Evolutionary conservation across 768 basidiomycete genomes (phyloP).

Genomic region (Artomyces pyxidatus): DNA sequence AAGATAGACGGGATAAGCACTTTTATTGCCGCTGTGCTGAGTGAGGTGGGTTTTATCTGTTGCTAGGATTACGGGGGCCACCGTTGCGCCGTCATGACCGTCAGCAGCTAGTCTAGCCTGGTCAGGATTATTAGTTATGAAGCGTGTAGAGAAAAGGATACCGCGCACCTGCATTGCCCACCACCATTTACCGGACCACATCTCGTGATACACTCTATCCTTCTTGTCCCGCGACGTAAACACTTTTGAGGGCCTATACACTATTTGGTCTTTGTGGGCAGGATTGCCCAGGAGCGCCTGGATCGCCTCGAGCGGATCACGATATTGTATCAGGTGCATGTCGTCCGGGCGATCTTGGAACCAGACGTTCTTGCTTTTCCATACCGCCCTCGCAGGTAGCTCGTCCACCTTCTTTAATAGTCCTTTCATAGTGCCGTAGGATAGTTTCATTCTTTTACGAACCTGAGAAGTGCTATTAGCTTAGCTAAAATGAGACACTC

Average conservation of each 20-base stretch:
- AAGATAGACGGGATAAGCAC: constrained; percentile 24
- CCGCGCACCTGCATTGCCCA: constrained; percentile 6
- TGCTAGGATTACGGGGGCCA: constrained; percentile 14
- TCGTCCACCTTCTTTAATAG: constrained; percentile 22
- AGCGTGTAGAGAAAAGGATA: no score
- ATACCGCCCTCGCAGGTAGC: constrained; percentile 21
- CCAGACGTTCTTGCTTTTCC: constrained; percentile 16
- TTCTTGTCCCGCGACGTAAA: background rate
- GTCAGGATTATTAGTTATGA: no score
- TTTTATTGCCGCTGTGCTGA: constrained; percentile 12
- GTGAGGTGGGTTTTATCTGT: constrained; percentile 18
- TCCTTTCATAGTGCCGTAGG: constrained; percentile 18
- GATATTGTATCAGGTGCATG: constrained; percentile 24
- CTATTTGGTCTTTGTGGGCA: constrained; percentile 5
- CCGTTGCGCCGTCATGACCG: constrained; percentile 7
- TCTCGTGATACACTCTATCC: constrained; percentile 8
- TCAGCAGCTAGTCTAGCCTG: no score
- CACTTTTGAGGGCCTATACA: background rate
- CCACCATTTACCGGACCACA: constrained; percentile 14
- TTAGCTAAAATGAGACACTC: no score
- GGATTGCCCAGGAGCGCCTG: constrained; percentile 9
- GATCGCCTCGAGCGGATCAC: constrained; percentile 8
- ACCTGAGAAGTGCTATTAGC: no score
- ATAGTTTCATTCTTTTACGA: no score
- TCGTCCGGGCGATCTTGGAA: constrained; percentile 22